Percentiles rank a stretch among this genome's conserved stretches.
These are phyloP conservation scores for Diaporthe sp. DNA, from an alignment of 2,329 filamentous ascomycete genomes.

Conservation along the genomic window DNA sequence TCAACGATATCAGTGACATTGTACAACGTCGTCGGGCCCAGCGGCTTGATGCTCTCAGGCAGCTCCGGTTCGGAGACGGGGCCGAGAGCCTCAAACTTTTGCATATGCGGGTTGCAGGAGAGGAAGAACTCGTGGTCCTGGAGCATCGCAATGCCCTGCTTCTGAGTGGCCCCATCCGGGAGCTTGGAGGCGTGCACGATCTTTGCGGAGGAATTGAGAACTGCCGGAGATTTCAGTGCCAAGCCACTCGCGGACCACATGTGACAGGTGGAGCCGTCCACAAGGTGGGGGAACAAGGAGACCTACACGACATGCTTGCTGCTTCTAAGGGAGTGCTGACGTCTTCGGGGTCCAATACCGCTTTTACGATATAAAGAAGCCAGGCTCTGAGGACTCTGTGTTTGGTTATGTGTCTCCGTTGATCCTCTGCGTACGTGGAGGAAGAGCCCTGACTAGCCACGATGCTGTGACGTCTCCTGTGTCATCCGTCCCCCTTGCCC, in stretches of 20 bases:
- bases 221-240: conserved; percentile 39
- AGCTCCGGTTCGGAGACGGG: conserved; percentile 43
- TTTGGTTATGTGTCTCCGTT: neutral
- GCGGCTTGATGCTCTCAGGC: conserved; percentile 47
- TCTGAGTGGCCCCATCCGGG: conserved; percentile 53
- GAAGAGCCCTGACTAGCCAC: neutral
- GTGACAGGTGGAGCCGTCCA: conserved; percentile 10
- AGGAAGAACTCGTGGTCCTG: conserved; percentile 68
- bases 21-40: conserved; percentile 46
- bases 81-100: conserved; percentile 56
- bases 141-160: conserved; percentile 60
- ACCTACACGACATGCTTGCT: conserved; percentile 33
- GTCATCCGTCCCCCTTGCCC: conserved; percentile 4
- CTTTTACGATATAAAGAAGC: neutral
- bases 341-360: neutral
- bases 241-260: neutral
- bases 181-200: conserved; percentile 60
- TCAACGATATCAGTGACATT: conserved; percentile 48
- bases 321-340: conserved; percentile 7
- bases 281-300: neutral
- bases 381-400: neutral
- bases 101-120: conserved; percentile 65
- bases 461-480: conserved; percentile 27
- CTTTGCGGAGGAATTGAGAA: conserved; percentile 61
- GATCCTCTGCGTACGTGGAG: neutral